Base-by-base conservation (phyloP, 2,329 filamentous ascomycete genomes). In the Xylariaceae sp. region DNA sequence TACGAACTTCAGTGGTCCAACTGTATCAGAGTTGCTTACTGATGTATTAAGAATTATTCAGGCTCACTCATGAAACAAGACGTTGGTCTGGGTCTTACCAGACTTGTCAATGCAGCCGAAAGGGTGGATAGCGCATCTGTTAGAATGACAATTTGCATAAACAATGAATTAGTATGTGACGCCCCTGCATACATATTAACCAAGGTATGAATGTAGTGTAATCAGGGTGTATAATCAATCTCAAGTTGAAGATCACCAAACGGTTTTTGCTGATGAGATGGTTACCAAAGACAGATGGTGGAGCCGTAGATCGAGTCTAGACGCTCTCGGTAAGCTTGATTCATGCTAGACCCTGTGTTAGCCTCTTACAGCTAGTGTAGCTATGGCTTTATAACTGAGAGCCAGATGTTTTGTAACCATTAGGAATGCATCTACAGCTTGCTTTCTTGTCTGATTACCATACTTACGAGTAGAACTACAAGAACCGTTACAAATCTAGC, bases 231-330 rank as follows among this genome's bases (percentile, higher is more conserved):
- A n/a, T n/a, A n/a, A n/a, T n/a, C n/a, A n/a, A n/a, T n/a, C n/a
- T n/a, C n/a, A n/a, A n/a, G n/a, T n/a, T n/a, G n/a, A 19, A 28
- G 36, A 3, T 3, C 12, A 36, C 16, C 7, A 24, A 17, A 12
- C 19, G 14, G 52, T 11, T 21, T 19, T 44, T 56, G 52, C 52
- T 59, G 56, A 59, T 56, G 56, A 52, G 29, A 59, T 56, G 45
- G 56, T 56, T 48, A 56, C 56, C 46, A 59, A 57, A 51, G 44
- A 37, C 45, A 37, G 7, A 36, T 31, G 36, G 49, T 49, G 48
- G 48, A 37, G 34, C 36, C 21, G 6, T 26, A 11, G 17, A 16
- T 6, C 21, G 26, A 9, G 21, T 43, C 26, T 26, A 28, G 16
- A 14, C n/a, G 17, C 26, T 41, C n/a, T 44, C n/a, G n/a, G n/a